Evolutionary conservation across 2,329 filamentous ascomycete species (phyloP), one percentile per base, ranked within the genome.

Genomic region (Neopestalotiopsis sp.): DNA sequence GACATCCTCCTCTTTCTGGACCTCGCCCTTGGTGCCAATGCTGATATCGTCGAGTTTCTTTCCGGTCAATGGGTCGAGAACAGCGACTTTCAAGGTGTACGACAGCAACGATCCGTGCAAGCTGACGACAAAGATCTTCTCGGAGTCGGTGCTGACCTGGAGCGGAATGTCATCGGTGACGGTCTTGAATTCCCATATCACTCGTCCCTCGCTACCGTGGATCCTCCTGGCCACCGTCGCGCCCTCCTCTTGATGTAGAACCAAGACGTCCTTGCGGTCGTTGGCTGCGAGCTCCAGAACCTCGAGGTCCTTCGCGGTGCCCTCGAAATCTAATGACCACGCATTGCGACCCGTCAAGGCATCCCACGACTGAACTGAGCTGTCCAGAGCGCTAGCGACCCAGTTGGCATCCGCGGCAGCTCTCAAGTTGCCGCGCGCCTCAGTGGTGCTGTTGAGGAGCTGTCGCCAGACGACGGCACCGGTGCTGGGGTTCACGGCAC

Each of bases 391-490:
- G 73, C 92, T 92, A 49, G 94, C 87, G 20, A 98, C 83, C 78
- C 91, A 92, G 73, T 92, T 90, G 78, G 95, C 92, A 69, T 91
- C 92, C 72, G 94, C 90, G n/a, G 90, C 90, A n/a, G 92, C 90
- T 71, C 92, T 86, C 73, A 97, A 80, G 75, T 86, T 83, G n/a
- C 86, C 84, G 57, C 80, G 80, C 30, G 83, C 80, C 65, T 81
- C 79, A 59, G 84, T 84, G 42, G 81, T 74, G 62, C 84, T 84
- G 40, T 84, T 82, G 60, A 97, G 80, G 66, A 89, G 83, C 76
- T 98, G 95, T 67, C 96, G 89, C 96, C 96, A 99, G 1, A 98
- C 88, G 17, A 98, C 78, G 2, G 89, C 86, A 20, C 96, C 95
- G 77, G 92, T 95, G 77, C 91, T 92, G 1, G 96, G 96, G 75